Percentiles rank a stretch among this genome's conserved stretches.
phyloP scores from a whole-genome alignment of 2,329 filamentous ascomycete species.

The Coniochaeta pulveracea region DNA sequence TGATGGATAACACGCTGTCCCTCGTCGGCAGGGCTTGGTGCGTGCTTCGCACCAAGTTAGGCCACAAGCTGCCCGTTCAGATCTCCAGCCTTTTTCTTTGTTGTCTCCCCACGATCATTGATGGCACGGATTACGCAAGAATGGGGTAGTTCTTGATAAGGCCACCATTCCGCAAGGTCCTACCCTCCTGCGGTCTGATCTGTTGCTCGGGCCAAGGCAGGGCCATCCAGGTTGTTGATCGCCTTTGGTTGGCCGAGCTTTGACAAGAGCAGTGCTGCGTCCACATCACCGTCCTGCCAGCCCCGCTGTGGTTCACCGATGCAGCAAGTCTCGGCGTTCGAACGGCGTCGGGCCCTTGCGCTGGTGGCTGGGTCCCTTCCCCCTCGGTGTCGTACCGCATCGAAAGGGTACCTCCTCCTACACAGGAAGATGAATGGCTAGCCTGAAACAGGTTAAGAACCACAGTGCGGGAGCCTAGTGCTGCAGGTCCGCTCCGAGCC shows the following conservation, averaged over 20 bases:
- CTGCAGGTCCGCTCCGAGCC: conserved; percentile 4
- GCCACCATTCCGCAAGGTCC: not conserved
- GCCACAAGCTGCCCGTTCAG: too few species aligned
- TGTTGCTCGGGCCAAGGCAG: not conserved
- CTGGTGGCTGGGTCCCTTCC: too few species aligned
- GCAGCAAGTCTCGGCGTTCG: conserved; percentile 2
- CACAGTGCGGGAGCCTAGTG: conserved; percentile 1
- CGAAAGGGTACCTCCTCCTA: too few species aligned
- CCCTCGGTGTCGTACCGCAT: too few species aligned
- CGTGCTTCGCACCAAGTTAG: too few species aligned
- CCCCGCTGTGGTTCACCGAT: not conserved
- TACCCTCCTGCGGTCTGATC: not conserved
- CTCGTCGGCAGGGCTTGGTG: too few species aligned
- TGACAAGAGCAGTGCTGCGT: conserved; percentile 1
- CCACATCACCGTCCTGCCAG: conserved; percentile 2
- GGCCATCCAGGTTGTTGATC: not conserved
- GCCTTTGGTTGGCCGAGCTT: not conserved
- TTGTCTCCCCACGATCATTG: too few species aligned
- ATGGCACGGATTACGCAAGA: not conserved
- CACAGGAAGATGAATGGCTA: too few species aligned
- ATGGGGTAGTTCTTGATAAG: not conserved
- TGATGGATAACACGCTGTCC: too few species aligned
- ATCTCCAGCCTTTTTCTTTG: too few species aligned
- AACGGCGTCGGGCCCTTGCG: not conserved
- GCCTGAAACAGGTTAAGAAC: not conserved